A percentile compares a stretch with the other conserved stretches of the same genome.
Conservation (phyloP, 2,329 filamentous ascomycete genomes). For the Curvularia hawaiiensis region DNA sequence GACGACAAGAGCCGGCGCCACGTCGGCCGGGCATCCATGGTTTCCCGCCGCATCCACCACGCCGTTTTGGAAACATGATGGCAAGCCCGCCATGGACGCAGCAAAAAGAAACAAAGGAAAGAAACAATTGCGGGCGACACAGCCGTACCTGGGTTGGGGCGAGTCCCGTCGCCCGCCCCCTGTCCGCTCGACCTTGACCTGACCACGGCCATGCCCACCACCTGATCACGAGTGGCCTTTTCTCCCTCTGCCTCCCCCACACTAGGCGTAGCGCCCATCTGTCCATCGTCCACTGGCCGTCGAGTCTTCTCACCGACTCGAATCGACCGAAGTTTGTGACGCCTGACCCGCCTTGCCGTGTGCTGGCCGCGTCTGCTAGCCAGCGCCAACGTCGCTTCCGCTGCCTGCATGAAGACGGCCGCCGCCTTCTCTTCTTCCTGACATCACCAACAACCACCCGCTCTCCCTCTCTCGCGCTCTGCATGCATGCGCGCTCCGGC, state of each 20-base stretch:
- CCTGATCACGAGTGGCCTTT: slow-evolving; percentile 7
- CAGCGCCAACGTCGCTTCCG: slow-evolving; percentile 14
- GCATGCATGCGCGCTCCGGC: slow-evolving; percentile 39
- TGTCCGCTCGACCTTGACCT: neutral
- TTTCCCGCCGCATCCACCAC: neutral
- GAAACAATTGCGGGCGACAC: neutral
- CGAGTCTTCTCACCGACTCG: slow-evolving; percentile 10
- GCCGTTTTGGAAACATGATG: slow-evolving; percentile 4
- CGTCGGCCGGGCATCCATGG: slow-evolving; percentile 4
- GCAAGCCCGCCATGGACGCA: neutral
- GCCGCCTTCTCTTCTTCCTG: slow-evolving; percentile 16
- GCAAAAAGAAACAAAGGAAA: neutral
- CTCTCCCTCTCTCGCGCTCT: slow-evolving; percentile 11
- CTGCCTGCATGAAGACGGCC: slow-evolving; percentile 25
- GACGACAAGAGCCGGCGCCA: slow-evolving; percentile 14
- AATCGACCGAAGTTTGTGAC: slow-evolving; percentile 10
- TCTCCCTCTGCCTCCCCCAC: neutral
- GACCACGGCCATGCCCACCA: slow-evolving; percentile 2
- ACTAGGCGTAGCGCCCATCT: slow-evolving; percentile 9
- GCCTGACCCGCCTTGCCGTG: slow-evolving; percentile 11
- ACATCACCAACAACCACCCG: slow-evolving; percentile 25
- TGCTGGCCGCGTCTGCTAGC: slow-evolving; percentile 4
- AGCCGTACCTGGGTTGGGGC: neutral
- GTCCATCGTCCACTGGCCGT: neutral
- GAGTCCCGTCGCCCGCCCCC: neutral